A percentile compares a stretch with the other conserved stretches of the same genome.
phyloP scores from a whole-genome alignment of 73 alveolate genomes.

The Breviolum minutum region DNA sequence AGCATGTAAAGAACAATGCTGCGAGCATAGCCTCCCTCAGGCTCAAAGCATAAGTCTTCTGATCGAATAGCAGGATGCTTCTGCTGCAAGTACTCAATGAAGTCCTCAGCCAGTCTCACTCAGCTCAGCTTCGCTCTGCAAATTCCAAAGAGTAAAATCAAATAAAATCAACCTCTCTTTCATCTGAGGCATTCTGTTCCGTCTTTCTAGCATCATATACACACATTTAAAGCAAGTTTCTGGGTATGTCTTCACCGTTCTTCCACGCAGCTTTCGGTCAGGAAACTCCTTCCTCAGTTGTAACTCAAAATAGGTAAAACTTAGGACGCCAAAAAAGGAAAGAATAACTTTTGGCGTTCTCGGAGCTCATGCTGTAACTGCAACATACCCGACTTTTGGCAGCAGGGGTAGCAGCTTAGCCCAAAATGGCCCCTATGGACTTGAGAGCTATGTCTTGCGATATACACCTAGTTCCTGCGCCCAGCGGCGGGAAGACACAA shows the following conservation, averaged over 20 bases:
- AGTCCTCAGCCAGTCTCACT: slow-evolving; percentile 9
- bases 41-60: slow-evolving; percentile 46
- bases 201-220: too few relatives aligned
- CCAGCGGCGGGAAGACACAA: slow-evolving; percentile 65
- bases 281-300: slow-evolving; percentile 79
- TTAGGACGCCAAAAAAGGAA: too few relatives aligned
- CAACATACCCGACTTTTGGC: too few relatives aligned
- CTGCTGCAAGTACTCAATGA: slow-evolving; percentile 67
- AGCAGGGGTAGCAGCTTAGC: too few relatives aligned
- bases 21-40: slow-evolving; percentile 82
- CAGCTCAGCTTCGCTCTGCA: background rate
- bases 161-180: background rate
- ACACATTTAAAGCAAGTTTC: background rate
- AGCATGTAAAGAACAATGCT: slow-evolving; percentile 78
- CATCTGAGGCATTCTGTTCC: too few relatives aligned
- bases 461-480: background rate
- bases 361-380: too few relatives aligned
- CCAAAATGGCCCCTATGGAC: too few relatives aligned
- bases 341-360: too few relatives aligned
- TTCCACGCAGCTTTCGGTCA: slow-evolving; percentile 74
- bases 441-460: too few relatives aligned
- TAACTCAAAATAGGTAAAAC: too few relatives aligned
- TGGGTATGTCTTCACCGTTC: slow-evolving; percentile 76
- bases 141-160: background rate
- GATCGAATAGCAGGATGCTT: slow-evolving; percentile 73